Percentiles rank a stretch among this genome's conserved stretches.
phyloP scores from a whole-genome alignment of 2,329 filamentous ascomycete genomes.

The Verticillium tricorpus region DNA sequence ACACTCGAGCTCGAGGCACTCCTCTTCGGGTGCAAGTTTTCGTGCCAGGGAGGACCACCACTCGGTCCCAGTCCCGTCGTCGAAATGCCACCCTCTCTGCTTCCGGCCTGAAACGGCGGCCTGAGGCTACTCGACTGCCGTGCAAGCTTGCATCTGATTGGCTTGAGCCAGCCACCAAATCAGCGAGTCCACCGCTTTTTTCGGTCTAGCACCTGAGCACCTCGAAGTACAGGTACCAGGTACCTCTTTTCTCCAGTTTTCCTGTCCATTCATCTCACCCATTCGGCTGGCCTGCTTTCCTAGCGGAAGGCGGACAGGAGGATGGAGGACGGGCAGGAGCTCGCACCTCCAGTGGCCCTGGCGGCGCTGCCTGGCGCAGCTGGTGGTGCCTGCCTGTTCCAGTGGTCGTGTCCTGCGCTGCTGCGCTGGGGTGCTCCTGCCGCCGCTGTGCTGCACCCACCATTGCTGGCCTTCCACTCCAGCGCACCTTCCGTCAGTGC shows the following conservation, averaged over 20 bases:
- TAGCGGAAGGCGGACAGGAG: background rate
- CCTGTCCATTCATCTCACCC: background rate
- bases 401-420: background rate
- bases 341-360: background rate
- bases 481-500: background rate
- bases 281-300: background rate
- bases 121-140: constrained; percentile 8
- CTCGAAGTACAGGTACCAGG: constrained; percentile 14
- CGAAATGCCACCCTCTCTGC: constrained; percentile 7
- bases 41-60: background rate
- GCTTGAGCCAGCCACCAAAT: constrained; percentile 13
- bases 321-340: background rate
- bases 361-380: background rate
- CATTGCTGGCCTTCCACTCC: background rate
- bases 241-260: constrained; percentile 8
- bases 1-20: background rate
- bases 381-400: background rate
- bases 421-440: background rate
- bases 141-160: constrained; percentile 8
- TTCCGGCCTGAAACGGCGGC: constrained; percentile 15
- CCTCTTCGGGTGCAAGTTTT: background rate
- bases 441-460: background rate
- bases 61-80: background rate
- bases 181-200: constrained; percentile 13
- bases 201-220: constrained; percentile 8